phyloP scores from a whole-genome alignment of 306 rosid species.

The Citrullus colocynthis region DNA sequence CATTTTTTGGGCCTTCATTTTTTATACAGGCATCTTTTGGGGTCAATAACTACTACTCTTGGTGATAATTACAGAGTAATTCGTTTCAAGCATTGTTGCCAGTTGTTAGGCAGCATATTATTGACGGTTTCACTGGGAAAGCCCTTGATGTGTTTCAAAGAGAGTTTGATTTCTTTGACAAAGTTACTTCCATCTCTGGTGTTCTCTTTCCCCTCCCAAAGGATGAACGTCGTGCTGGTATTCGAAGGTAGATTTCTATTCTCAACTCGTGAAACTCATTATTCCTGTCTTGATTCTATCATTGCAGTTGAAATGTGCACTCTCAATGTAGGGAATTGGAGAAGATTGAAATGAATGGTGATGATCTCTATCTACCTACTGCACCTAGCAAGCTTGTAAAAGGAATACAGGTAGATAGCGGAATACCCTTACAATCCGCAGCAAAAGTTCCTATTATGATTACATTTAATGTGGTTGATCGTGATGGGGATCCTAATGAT shows the following conservation, averaged over 20 bases:
- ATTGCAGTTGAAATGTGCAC: neutral
- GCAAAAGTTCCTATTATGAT: conserved; percentile 98
- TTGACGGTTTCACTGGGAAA: conserved; percentile 64
- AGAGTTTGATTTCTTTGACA: conserved; percentile 94
- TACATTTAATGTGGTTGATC: conserved; percentile 74
- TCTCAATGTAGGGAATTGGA: conserved; percentile 63
- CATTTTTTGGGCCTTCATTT: neutral
- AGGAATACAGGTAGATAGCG: conserved; percentile 89
- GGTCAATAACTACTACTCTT: neutral
- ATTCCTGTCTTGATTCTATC: neutral
- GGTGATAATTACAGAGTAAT: conserved; percentile 46
- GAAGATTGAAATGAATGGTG: conserved; percentile 78
- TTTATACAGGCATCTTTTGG: neutral
- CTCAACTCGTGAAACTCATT: neutral
- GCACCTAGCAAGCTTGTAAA: conserved; percentile 70
- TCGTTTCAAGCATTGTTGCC: conserved; percentile 73
- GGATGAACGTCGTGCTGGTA: conserved; percentile 93
- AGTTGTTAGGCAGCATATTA: conserved; percentile 58
- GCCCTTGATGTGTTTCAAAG: conserved; percentile 66
- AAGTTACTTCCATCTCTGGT: conserved; percentile 96
- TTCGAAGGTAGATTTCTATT: conserved; percentile 38
- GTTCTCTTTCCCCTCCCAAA: conserved; percentile 69
- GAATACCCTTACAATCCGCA: conserved; percentile 92
- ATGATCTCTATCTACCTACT: conserved; percentile 86
- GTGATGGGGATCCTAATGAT: conserved; percentile 57